These are phyloP conservation scores for Apiotrichum laibachii DNA, from an alignment of 1,284 basidiomycete species.

Conservation along the genomic window DNA sequence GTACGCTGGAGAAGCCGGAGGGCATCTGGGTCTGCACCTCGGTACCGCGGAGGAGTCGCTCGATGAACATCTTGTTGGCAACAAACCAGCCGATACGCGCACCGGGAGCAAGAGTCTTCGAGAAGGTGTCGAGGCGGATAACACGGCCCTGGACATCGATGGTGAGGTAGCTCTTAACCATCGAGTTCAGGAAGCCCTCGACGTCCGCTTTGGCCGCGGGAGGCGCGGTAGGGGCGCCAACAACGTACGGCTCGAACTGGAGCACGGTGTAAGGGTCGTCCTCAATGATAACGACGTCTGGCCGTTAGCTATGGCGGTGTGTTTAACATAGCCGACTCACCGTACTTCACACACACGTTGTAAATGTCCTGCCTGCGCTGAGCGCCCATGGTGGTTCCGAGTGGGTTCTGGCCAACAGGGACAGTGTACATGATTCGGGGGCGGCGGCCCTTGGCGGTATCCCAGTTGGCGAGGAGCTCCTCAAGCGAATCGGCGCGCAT, in stretches of 20 bases:
- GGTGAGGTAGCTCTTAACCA: constrained; percentile 65
- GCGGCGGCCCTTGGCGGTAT: constrained; percentile 55
- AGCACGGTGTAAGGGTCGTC: constrained; percentile 78
- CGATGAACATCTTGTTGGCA: constrained; percentile 52
- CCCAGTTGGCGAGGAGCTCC: constrained; percentile 63
- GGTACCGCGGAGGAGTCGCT: constrained; percentile 64
- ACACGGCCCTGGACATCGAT: constrained; percentile 45
- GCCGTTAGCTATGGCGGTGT: neutral
- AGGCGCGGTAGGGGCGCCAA: constrained; percentile 1
- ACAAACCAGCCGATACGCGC: constrained; percentile 72
- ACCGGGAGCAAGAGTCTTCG: constrained; percentile 65
- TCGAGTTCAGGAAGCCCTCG: constrained; percentile 28
- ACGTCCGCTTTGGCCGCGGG: constrained; percentile 18
- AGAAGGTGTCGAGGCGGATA: constrained; percentile 40
- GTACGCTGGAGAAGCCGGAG: constrained; percentile 59
- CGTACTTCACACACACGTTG: constrained; percentile 68
- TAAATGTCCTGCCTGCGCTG: constrained; percentile 71
- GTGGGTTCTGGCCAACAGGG: constrained; percentile 61
- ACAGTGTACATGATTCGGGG: constrained; percentile 65
- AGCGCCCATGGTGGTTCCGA: constrained; percentile 63
- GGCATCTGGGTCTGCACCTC: constrained; percentile 68
- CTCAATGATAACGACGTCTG: constrained; percentile 66
- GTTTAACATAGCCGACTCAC: constrained; percentile 11
- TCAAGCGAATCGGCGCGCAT: constrained; percentile 63
- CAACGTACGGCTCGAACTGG: constrained; percentile 26